A percentile compares a stretch with the other conserved stretches of the same genome.
Evolutionary conservation across 1,284 basidiomycete species (phyloP).

Genomic region (Agaricales sp.): DNA sequence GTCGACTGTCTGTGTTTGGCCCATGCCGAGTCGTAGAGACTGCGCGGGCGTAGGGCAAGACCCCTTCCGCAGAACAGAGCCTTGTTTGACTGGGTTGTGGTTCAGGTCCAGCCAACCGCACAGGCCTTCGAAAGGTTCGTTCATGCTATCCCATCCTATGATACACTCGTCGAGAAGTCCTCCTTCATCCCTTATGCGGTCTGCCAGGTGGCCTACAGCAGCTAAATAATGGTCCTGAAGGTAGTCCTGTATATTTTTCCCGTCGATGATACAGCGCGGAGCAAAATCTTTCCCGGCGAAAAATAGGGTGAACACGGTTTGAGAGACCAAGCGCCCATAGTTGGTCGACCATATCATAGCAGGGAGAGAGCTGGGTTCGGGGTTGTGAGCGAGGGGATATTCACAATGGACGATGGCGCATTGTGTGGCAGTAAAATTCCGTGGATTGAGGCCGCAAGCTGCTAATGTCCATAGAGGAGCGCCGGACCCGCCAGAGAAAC

Average conservation of each 20-base stretch:
- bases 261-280: constrained; percentile 88
- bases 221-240: constrained; percentile 81
- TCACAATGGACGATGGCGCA: constrained; percentile 85
- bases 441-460: constrained; percentile 87
- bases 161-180: constrained; percentile 80
- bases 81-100: constrained; percentile 52
- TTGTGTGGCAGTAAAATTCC: constrained; percentile 76
- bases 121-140: constrained; percentile 89
- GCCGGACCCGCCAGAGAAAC: constrained; percentile 93
- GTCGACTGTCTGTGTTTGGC: constrained; percentile 75
- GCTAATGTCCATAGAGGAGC: constrained; percentile 93
- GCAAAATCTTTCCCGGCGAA: constrained; percentile 88
- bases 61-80: constrained; percentile 73
- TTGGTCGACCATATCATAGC: constrained; percentile 98
- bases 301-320: constrained; percentile 92
- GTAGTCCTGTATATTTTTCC: constrained; percentile 89
- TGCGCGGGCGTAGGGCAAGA: constrained; percentile 82
- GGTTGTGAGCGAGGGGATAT: constrained; percentile 55
- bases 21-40: constrained; percentile 82
- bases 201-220: constrained; percentile 69
- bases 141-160: constrained; percentile 95
- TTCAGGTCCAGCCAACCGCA: constrained; percentile 73
- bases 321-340: constrained; percentile 80
- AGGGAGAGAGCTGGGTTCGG: constrained; percentile 70
- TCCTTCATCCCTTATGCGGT: constrained; percentile 64